A percentile compares a stretch with the other conserved stretches of the same genome.
phyloP scores from a whole-genome alignment of 148 eudicot genomes.

The Diospyros kaki region DNA sequence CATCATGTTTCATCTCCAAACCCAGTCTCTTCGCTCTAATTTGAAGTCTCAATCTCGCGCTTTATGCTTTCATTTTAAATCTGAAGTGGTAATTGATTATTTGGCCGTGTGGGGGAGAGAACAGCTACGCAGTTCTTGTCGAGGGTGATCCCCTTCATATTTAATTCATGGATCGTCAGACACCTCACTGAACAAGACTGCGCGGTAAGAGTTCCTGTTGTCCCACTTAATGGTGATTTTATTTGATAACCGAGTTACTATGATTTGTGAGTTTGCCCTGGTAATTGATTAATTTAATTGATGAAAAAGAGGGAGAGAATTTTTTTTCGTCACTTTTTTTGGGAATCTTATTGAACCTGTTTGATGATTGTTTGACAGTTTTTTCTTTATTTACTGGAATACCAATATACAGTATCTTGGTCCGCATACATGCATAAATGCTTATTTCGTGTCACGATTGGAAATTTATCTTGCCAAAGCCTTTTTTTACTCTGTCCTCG shows the following conservation, averaged over 20 bases:
- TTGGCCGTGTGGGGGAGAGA: conserved; percentile 3
- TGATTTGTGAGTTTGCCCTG: background rate
- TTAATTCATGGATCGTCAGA: conserved; percentile 92
- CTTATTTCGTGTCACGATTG: background rate
- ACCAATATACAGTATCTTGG: too few species aligned
- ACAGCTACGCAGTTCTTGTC: conserved; percentile 91
- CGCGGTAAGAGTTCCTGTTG: conserved; percentile 46
- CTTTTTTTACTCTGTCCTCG: background rate
- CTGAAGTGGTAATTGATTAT: background rate
- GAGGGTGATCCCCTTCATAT: conserved; percentile 85
- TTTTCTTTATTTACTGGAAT: too few species aligned
- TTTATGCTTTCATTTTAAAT: background rate
- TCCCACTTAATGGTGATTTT: background rate
- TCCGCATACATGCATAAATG: background rate
- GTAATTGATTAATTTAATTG: background rate
- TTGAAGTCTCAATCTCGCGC: background rate
- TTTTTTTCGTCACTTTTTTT: background rate
- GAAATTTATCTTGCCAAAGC: background rate
- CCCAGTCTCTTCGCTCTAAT: background rate
- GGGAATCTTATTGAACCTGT: background rate
- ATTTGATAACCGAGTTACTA: background rate
- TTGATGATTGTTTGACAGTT: background rate
- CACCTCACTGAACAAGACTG: conserved; percentile 84
- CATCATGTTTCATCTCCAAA: background rate
- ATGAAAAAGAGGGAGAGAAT: background rate